phyloP scores from a whole-genome alignment of 495 filamentous ascomycete species.

The Neurospora cerealis region DNA sequence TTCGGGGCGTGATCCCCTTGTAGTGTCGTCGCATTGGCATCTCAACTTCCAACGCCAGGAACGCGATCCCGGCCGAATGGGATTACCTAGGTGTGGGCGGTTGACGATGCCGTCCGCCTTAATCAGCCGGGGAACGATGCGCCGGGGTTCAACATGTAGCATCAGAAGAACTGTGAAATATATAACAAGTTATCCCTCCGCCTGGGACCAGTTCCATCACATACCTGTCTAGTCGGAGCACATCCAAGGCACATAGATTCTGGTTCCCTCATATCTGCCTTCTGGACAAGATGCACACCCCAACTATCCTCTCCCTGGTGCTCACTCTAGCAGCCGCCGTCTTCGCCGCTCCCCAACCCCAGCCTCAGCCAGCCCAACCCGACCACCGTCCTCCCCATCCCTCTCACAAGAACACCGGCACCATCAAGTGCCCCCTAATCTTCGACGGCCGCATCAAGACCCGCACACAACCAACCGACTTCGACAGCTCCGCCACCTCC shows the following conservation, averaged over 20 bases:
- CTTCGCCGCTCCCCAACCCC: background rate
- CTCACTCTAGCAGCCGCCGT: conserved; percentile 2
- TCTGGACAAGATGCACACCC: background rate
- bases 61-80: background rate
- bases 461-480: conserved; percentile 23
- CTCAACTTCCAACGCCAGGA: background rate
- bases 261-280: too few relatives aligned
- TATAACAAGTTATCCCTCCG: background rate
- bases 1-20: background rate
- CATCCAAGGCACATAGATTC: too few relatives aligned
- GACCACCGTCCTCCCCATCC: background rate
- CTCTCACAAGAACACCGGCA: conserved; percentile 2
- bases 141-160: background rate
- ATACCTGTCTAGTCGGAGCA: background rate
- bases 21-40: background rate
- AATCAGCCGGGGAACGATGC: background rate
- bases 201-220: background rate
- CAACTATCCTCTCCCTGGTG: background rate
- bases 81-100: background rate
- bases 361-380: background rate
- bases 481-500: conserved; percentile 31
- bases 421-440: conserved; percentile 33
- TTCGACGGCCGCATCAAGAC: conserved; percentile 35
- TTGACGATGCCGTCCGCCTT: background rate
- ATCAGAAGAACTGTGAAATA: background rate